Base-by-base conservation (phyloP, 495 filamentous ascomycete genomes). In the Penicillium psychrofluorescens region DNA sequence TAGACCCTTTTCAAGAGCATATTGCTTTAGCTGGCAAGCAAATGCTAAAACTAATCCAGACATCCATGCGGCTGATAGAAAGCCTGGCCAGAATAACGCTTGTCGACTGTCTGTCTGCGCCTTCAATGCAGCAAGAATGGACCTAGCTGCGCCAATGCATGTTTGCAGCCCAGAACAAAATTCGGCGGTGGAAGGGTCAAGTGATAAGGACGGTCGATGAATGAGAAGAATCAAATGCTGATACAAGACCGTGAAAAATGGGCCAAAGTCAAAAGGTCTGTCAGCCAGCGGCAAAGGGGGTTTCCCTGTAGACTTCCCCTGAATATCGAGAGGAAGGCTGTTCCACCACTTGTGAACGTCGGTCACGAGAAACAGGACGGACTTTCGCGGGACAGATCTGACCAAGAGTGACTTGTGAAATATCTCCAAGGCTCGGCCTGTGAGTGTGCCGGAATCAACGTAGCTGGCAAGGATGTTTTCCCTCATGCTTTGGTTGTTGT, bases 211-310 rank as follows among this genome's bases (percentile, higher is more conserved):
- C 3, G 66, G 66, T 11, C 66, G 64, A 64, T 84, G 52, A 61
- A 84, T 54, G 70, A 85, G 59, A 77, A 90, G 67, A 66, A 90
- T 55, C 58, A 81, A 68, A 70, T 79, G 60, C 71, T 90, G 66
- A 61, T 91, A 62, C 64, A 83, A 56, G 66, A 89, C 64, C 48
- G 83, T 61, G 54, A 76, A 67, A 36, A 67, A 59, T 11, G 70
- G 63, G 35, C 61, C 56, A 33, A 70, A 65, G 40, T 68, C 58
- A 51, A 63, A 66, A 0, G 63, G 54, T 11, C 15, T 37, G 27
- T 63, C 54, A 28, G n/a, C 40, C 14, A 7, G 13, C 6, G 30
- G 10, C 7, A 33, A 16, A 1, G 43, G 41, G 11, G 10, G 36
- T 5, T 31, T 14, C 12, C 37, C 29, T 15, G 34, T 1, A 13